Evolutionary conservation across 2,329 filamentous ascomycete genomes (phyloP).

Genomic region (Colletotrichum cereale): DNA sequence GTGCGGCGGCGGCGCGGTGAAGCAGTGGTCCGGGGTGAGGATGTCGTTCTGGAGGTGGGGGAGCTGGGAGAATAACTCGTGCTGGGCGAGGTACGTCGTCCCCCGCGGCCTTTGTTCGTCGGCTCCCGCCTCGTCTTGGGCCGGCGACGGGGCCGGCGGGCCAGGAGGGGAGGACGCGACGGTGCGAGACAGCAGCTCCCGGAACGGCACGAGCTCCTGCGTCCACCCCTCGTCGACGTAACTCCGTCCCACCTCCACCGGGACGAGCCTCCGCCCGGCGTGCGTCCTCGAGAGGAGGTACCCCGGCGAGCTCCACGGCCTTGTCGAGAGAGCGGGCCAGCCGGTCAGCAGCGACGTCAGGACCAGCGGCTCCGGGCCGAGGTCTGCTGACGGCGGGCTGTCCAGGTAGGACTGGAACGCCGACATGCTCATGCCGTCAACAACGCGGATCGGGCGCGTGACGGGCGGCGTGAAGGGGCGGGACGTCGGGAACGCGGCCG

Average conservation of each 20-base stretch:
- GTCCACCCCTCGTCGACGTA: constrained; percentile 91
- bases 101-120: background rate
- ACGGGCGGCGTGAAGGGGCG: constrained; percentile 57
- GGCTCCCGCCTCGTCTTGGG: too few species aligned
- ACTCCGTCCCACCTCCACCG: constrained; percentile 86
- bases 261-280: constrained; percentile 82
- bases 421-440: constrained; percentile 64
- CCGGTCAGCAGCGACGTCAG: constrained; percentile 73
- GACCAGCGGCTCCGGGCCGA: constrained; percentile 70
- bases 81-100: constrained; percentile 83
- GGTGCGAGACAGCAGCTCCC: constrained; percentile 77
- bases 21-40: constrained; percentile 86
- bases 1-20: constrained; percentile 73
- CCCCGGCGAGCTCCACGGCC: constrained; percentile 77
- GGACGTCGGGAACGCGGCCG: constrained; percentile 44
- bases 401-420: constrained; percentile 73
- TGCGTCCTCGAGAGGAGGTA: constrained; percentile 84
- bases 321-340: constrained; percentile 82
- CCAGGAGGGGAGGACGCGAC: constrained; percentile 34
- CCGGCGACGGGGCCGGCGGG: background rate
- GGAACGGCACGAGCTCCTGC: constrained; percentile 83
- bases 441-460: constrained; percentile 54
- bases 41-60: constrained; percentile 83
- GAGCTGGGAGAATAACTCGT: constrained; percentile 87
- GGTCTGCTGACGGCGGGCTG: constrained; percentile 35